Base-by-base conservation (phyloP, 108 stramenopile genomes). In the Bacterosira constricta region DNA sequence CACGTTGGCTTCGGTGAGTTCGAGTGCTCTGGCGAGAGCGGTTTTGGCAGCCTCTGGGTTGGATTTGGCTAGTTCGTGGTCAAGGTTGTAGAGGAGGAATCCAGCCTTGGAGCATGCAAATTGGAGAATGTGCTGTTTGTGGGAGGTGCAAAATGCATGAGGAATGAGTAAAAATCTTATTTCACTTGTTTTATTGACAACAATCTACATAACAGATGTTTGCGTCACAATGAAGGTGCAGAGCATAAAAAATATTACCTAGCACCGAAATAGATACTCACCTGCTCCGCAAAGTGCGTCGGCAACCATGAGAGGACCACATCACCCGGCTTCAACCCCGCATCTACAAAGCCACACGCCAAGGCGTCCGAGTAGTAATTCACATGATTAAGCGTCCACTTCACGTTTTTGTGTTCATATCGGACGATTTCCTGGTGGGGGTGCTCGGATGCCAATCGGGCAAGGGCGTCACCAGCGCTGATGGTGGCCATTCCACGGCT, bases 81-180 rank as follows among this genome's bases (percentile, higher is more conserved):
- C 88, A 70, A 94, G 82, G 41, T 80, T 79, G 71, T 92, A 94
- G 25, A 94, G 79, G 64, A 89, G 46, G 66, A 94, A 82, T 29
- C 93, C 93, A 39, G 90, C 84, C 71, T 94, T 94, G 78, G 87
- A 87, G 82, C 93, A 94, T 50, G 93, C 93, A 54, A 94, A 94
- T 89, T 94, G 90, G 35, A 94, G 83, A 75, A 92, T 87, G 77
- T 89, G 89, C 93, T 94, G 70, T 30, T 25, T 59, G 57, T 36
- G 18, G 20, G 59, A 13, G 11, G 27, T 10, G 15, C 18, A 23
- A 1, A 23, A 21, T 53, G 23, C 9, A n/a, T n/a, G n/a, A n/a
- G n/a, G n/a, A n/a, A n/a, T n/a, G n/a, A n/a, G n/a, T n/a, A n/a
- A n/a, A n/a, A n/a, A n/a, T n/a, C n/a, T n/a, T n/a, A n/a, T n/a